These are phyloP conservation scores for Leccinum fibrillosum DNA, from an alignment of 768 basidiomycete genomes.

Conservation along the genomic window DNA sequence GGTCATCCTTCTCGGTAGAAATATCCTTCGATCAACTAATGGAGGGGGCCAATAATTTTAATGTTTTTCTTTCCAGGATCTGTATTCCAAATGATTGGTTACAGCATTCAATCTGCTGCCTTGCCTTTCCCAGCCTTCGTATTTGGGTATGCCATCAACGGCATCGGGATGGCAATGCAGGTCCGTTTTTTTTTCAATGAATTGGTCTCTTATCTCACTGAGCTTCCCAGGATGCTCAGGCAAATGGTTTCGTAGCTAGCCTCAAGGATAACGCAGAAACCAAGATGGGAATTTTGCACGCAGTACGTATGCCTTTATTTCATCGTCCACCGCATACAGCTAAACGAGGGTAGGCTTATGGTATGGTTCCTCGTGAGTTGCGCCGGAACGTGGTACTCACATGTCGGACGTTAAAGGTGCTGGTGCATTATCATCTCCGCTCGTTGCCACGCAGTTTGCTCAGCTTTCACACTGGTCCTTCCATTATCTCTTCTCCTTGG, in stretches of 20 bases:
- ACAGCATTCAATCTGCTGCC: slow-evolving; percentile 37
- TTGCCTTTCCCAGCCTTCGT: slow-evolving; percentile 46
- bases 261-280: slow-evolving; percentile 35
- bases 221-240: slow-evolving; percentile 41
- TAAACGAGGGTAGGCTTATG: slow-evolving; percentile 24
- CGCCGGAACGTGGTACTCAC: slow-evolving; percentile 6
- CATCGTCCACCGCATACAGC: not conserved
- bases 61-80: slow-evolving; percentile 17
- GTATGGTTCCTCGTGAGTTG: slow-evolving; percentile 23
- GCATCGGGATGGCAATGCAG: slow-evolving; percentile 44
- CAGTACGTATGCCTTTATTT: slow-evolving; percentile 33
- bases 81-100: slow-evolving; percentile 29
- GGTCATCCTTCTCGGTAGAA: slow-evolving; percentile 27
- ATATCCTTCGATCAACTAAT: not conserved
- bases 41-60: not conserved
- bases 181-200: slow-evolving; percentile 28
- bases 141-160: slow-evolving; percentile 41
- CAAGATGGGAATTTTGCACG: slow-evolving; percentile 43
- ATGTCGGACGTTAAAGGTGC: slow-evolving; percentile 40
- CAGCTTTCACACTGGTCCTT: slow-evolving; percentile 67
- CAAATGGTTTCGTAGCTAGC: slow-evolving; percentile 43
- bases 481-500: slow-evolving; percentile 71
- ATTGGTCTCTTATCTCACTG: not conserved
- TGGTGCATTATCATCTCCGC: slow-evolving; percentile 66
- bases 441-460: slow-evolving; percentile 80